Evolutionary conservation across 2,329 filamentous ascomycete species (phyloP).

Genomic region (Colletotrichum australisinense): DNA sequence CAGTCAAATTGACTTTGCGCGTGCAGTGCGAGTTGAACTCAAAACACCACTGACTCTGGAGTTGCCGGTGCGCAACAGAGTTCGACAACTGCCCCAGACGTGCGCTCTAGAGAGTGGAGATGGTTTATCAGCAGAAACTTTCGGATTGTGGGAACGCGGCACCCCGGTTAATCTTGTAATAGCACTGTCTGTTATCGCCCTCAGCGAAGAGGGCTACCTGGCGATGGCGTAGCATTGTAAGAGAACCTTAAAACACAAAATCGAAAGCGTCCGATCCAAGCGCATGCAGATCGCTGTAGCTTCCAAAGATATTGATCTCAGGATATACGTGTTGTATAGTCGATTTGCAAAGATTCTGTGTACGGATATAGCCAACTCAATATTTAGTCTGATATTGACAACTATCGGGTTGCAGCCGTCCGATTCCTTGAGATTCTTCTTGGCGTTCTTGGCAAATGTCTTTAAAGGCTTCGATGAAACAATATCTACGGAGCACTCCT

Average conservation of each 20-base stretch:
- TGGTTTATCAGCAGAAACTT: neutral
- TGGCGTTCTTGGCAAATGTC: neutral
- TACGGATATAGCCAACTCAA: neutral
- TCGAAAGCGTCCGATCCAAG: neutral
- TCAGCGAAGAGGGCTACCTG: neutral
- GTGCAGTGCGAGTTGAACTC: neutral
- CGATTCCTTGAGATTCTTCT: neutral
- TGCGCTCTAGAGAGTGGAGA: neutral
- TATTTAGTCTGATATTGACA: neutral
- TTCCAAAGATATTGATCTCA: neutral
- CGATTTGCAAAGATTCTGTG: no score
- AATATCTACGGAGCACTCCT: neutral
- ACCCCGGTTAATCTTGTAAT: neutral
- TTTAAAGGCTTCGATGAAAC: neutral
- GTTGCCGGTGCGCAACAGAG: neutral
- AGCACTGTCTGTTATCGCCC: neutral
- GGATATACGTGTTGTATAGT: neutral
- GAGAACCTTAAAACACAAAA: neutral
- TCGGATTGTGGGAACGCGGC: neutral
- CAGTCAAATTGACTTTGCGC: neutral
- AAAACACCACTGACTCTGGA: neutral
- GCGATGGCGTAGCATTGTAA: neutral
- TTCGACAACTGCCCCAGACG: neutral
- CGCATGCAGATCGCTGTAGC: neutral
- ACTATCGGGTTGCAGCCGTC: neutral